Conservation (phyloP, 1,139 yeast species). For the Magnusiomyces fungicola region DNA sequence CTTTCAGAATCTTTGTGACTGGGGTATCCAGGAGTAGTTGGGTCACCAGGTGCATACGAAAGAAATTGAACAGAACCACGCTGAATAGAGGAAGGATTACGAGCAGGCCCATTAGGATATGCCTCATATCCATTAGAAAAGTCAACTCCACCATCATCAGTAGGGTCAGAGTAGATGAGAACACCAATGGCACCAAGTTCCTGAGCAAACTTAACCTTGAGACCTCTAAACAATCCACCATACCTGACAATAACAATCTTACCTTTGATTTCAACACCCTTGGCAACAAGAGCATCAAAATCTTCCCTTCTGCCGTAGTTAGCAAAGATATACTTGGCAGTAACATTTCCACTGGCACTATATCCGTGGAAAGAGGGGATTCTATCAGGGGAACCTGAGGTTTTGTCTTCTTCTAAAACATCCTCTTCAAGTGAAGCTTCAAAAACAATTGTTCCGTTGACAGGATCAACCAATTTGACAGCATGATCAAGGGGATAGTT, state of each 20-base stretch:
- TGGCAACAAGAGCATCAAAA: conserved; percentile 39
- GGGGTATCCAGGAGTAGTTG: conserved; percentile 79
- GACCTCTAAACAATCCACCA: conserved; percentile 55
- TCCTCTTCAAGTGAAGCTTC: conserved; percentile 68
- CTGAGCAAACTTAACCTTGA: conserved; percentile 63
- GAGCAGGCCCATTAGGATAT: conserved; percentile 63
- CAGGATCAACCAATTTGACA: conserved; percentile 37
- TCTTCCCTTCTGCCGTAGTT: conserved; percentile 56
- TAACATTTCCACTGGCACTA: conserved; percentile 61
- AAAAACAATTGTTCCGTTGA: conserved; percentile 38
- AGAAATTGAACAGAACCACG: conserved; percentile 79
- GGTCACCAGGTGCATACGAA: conserved; percentile 79
- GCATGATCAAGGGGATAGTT: conserved; percentile 55
- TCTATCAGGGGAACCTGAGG: conserved; percentile 44
- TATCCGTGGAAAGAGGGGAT: conserved; percentile 63
- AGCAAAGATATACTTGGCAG: conserved; percentile 51
- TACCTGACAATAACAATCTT: conserved; percentile 55
- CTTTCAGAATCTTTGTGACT: conserved; percentile 47
- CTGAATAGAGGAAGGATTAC: conserved; percentile 65
- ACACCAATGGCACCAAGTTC: conserved; percentile 56
- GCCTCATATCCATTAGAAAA: conserved; percentile 46
- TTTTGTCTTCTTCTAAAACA: conserved; percentile 59
- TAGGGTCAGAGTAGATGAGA: conserved; percentile 58
- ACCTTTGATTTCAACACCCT: conserved; percentile 43
- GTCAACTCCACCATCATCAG: conserved; percentile 48